phyloP scores from a whole-genome alignment of 108 stramenopile genomes.

The Nitzschia sp. region DNA sequence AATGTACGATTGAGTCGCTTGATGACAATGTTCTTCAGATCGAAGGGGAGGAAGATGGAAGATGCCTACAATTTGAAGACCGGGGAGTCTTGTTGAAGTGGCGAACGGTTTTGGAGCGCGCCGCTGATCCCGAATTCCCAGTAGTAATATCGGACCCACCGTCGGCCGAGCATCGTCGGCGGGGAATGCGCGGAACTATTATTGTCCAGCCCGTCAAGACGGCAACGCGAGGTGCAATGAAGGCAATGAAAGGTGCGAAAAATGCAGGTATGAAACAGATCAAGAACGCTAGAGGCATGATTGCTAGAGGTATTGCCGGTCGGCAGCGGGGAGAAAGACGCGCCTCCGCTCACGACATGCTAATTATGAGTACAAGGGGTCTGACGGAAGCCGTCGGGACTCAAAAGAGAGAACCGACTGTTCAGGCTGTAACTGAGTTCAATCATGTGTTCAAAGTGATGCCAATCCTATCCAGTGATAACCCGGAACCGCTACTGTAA shows the following conservation, averaged over 20 bases:
- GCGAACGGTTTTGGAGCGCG: slow-evolving; percentile 32
- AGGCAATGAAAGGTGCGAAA: slow-evolving; percentile 34
- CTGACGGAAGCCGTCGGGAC: not conserved
- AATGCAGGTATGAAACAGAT: slow-evolving; percentile 40
- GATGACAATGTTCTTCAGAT: slow-evolving; percentile 21
- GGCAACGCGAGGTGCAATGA: slow-evolving; percentile 25
- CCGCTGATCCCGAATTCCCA: not conserved
- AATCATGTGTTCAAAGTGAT: slow-evolving; percentile 27
- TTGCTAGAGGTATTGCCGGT: slow-evolving; percentile 1
- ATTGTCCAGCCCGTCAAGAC: slow-evolving; percentile 23
- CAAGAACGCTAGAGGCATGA: slow-evolving; percentile 25
- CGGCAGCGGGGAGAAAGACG: not conserved
- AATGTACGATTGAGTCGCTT: slow-evolving; percentile 21
- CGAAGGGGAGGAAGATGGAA: slow-evolving; percentile 17
- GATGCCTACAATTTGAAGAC: slow-evolving; percentile 55
- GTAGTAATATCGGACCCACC: not conserved
- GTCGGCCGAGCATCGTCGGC: not conserved
- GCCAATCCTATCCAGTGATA: not conserved
- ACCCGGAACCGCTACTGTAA: slow-evolving; percentile 17
- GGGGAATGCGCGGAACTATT: not conserved
- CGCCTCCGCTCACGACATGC: slow-evolving; percentile 28
- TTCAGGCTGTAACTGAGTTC: slow-evolving; percentile 44
- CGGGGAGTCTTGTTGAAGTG: slow-evolving; percentile 48
- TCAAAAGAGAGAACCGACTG: slow-evolving; percentile 47
- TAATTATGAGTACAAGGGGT: slow-evolving; percentile 29